phyloP scores from a whole-genome alignment of 352 stramenopile genomes.

The Peronosclerospora sorghi region DNA sequence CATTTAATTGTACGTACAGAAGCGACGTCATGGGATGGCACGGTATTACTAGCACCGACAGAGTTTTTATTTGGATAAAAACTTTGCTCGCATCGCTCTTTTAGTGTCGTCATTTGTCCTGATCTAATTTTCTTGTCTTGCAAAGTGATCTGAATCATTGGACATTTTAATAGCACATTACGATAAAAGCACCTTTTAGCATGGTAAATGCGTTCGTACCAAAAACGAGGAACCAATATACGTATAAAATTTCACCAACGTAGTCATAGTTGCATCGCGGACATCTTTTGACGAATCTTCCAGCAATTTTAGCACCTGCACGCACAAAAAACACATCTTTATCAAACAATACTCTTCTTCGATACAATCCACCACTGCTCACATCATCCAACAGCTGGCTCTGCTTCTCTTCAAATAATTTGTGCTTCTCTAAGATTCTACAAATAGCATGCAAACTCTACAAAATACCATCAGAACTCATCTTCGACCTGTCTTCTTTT shows the following conservation, averaged over 20 bases:
- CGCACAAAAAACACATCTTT: conserved; percentile 1
- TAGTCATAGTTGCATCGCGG: conserved; percentile 50
- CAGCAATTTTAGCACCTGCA: conserved; percentile 47
- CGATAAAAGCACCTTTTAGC: background rate
- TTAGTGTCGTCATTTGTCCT: conserved; percentile 67
- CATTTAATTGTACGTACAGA: conserved; percentile 5
- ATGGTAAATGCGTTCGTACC: conserved; percentile 18
- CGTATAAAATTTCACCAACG: conserved; percentile 66
- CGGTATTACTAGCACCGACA: background rate
- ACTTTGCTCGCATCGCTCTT: conserved; percentile 37
- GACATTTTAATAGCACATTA: conserved; percentile 1
- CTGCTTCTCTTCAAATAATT: conserved; percentile 38
- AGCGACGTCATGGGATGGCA: background rate
- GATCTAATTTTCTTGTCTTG: conserved; percentile 65
- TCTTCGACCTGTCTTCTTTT: background rate
- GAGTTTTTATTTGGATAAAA: conserved; percentile 1
- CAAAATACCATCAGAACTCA: background rate
- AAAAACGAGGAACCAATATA: conserved; percentile 56
- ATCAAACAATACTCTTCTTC: background rate
- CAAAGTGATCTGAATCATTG: conserved; percentile 35
- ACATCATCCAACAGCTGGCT: conserved; percentile 51
- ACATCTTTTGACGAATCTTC: conserved; percentile 82
- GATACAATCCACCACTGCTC: conserved; percentile 2
- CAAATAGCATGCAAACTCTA: conserved; percentile 59
- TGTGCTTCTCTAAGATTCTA: conserved; percentile 42